A percentile compares a stretch with the other conserved stretches of the same genome.
These are phyloP conservation scores for Dimargaris cristalligena DNA, from an alignment of 192 early-diverging fungal genomes.

Conservation along the genomic window DNA sequence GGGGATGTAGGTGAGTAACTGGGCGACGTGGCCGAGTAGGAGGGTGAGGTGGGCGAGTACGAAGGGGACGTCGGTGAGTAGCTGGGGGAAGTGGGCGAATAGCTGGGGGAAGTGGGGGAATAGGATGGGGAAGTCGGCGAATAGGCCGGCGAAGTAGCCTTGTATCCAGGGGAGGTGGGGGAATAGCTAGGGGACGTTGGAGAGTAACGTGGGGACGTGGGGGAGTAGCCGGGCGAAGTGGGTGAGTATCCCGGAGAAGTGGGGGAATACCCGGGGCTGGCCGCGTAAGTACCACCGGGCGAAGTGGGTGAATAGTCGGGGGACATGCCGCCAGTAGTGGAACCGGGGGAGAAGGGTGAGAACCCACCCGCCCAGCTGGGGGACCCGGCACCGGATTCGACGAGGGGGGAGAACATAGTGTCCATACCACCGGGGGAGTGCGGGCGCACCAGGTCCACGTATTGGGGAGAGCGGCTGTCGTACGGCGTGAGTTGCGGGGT, in stretches of 20 bases:
- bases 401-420: slow-evolving; percentile 72
- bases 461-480: slow-evolving; percentile 43
- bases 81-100: slow-evolving; percentile 33
- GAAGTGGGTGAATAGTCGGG: slow-evolving; percentile 46
- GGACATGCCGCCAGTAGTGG: slow-evolving; percentile 19
- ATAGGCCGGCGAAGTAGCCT: slow-evolving; percentile 38
- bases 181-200: slow-evolving; percentile 67
- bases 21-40: slow-evolving; percentile 46
- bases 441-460: slow-evolving; percentile 40
- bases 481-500: slow-evolving; percentile 72
- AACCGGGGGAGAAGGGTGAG: slow-evolving; percentile 35
- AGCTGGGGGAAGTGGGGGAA: slow-evolving; percentile 20
- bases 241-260: slow-evolving; percentile 58
- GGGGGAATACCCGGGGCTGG: slow-evolving; percentile 38
- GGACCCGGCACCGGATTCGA: slow-evolving; percentile 53
- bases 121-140: slow-evolving; percentile 22
- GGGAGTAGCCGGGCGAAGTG: slow-evolving; percentile 53
- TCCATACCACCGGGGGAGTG: slow-evolving; percentile 40
- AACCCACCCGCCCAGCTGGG: slow-evolving; percentile 34
- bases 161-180: slow-evolving; percentile 54
- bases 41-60: slow-evolving; percentile 41
- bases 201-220: slow-evolving; percentile 60
- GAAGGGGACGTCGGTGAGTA: slow-evolving; percentile 43
- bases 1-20: slow-evolving; percentile 50
- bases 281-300: slow-evolving; percentile 49